Base-by-base conservation (phyloP, 768 basidiomycete genomes). In the Boletus barrowsii region DNA sequence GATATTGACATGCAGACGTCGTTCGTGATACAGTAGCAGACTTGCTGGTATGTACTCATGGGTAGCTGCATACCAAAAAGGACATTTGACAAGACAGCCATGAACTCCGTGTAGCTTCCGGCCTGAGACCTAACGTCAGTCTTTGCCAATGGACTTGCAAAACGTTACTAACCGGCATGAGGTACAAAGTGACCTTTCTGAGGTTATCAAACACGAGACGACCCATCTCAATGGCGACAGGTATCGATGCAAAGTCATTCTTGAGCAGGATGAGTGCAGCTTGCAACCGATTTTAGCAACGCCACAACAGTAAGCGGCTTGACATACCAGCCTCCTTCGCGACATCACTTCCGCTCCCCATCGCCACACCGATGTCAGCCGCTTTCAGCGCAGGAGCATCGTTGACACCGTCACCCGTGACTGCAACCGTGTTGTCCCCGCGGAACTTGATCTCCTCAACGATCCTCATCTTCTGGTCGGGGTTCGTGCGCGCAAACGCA, bases 171-270 rank as follows among this genome's bases (percentile, higher is more conserved):
- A 74, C 73, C 15, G 78, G 78, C 62, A 78, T 69, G 20, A 79
- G 62, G 47, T 76, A 75, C 15, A 75, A 49, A 4, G 75, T 74
- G 18, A 78, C 67, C 69, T 81, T 77, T 74, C 78, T 76, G 22
- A 84, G 64, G 59, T 84, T 84, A 58, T 83, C 80, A 53, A 84
- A 84, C 1, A 81, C 78, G 17, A 81, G 69, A 15, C 82, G 78
- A 47, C 83, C 83, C 66, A 82, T 78, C 62, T 82, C 74, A 54
- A 84, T 80, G 5, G 79, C 83, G 33, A 77, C 72, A 14, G 76
- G 76, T 62, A 86, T 83, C 0, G 82, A 81, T 13, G 78, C 72
- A 61, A 85, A 80, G 67, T 82, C 78, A 52, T 83, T 80, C 57
- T 83, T 79, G 54, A 82, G 75, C 26, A 84, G 64, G 20, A 83